Conservation (phyloP, 78 protist genomes). For the Pigoraptor vietnamica region DNA sequence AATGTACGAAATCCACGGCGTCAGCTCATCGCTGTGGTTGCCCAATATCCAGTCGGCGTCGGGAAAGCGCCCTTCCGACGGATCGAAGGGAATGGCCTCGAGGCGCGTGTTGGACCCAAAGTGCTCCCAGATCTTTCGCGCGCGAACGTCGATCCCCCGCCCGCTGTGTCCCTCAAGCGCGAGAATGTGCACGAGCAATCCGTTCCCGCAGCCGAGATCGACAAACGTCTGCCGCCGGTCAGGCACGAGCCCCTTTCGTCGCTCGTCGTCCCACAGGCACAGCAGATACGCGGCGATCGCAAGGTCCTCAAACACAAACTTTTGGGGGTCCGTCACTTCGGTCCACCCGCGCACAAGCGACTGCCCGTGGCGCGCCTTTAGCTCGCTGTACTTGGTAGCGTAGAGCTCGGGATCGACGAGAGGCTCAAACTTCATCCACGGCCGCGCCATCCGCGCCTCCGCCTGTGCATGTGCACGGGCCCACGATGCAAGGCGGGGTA, state of each 20-base stretch:
- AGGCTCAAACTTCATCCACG: background rate
- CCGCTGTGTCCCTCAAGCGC: constrained; percentile 59
- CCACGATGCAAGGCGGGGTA: background rate
- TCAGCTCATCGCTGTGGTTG: constrained; percentile 63
- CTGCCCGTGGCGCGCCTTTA: background rate
- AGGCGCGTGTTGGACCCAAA: background rate
- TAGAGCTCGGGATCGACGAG: background rate
- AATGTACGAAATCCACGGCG: constrained; percentile 69
- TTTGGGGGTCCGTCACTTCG: constrained; percentile 49
- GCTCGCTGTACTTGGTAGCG: background rate
- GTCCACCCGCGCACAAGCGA: background rate
- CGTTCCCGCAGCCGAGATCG: constrained; percentile 76
- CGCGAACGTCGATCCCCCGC: constrained; percentile 42
- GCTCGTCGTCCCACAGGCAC: constrained; percentile 32
- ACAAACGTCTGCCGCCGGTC: constrained; percentile 30
- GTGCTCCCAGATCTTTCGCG: background rate
- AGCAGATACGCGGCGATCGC: constrained; percentile 57
- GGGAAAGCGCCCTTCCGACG: constrained; percentile 2
- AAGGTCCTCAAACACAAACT: constrained; percentile 63
- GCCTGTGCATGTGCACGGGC: background rate
- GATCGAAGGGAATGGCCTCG: background rate
- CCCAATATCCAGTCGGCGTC: constrained; percentile 60
- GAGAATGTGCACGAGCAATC: constrained; percentile 45
- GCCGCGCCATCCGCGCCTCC: background rate
- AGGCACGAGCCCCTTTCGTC: background rate